Percentiles rank a stretch among this genome's conserved stretches.
phyloP scores from a whole-genome alignment of 495 filamentous ascomycete species.

The Xylaria cubensis region DNA sequence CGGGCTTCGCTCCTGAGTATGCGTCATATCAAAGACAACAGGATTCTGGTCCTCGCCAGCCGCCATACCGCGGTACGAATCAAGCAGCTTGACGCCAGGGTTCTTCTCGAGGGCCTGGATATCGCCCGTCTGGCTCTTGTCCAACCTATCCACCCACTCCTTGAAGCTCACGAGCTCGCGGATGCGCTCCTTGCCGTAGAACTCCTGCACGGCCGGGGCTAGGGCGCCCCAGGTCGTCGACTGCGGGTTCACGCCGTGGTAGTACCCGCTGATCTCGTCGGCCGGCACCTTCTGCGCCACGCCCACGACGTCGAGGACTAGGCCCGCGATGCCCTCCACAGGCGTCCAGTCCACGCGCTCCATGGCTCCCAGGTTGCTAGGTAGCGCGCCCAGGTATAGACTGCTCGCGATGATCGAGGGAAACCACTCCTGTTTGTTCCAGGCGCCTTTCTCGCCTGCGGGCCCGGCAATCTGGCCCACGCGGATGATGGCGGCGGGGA shows the following conservation, averaged over 20 bases:
- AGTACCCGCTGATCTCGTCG: slow-evolving; percentile 48
- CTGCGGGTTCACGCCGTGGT: slow-evolving; percentile 57
- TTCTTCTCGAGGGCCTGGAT: slow-evolving; percentile 45
- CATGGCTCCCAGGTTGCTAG: slow-evolving; percentile 46
- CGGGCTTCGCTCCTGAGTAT: slow-evolving; percentile 41
- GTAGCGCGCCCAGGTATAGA: slow-evolving; percentile 50
- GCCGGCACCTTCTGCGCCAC: slow-evolving; percentile 35
- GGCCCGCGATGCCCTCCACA: slow-evolving; percentile 50
- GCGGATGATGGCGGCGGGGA: slow-evolving; percentile 56
- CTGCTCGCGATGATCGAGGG: slow-evolving; percentile 57
- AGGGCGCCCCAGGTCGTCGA: slow-evolving; percentile 46
- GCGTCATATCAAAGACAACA: slow-evolving; percentile 42
- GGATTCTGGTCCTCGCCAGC: slow-evolving; percentile 25
- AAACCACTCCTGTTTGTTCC: slow-evolving; percentile 66
- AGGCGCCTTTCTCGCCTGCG: slow-evolving; percentile 47
- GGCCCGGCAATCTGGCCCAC: slow-evolving; percentile 67
- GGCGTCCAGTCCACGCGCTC: slow-evolving; percentile 63
- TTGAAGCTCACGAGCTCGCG: slow-evolving; percentile 43
- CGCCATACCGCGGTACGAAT: slow-evolving; percentile 46
- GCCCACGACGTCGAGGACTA: slow-evolving; percentile 47
- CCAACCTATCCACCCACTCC: slow-evolving; percentile 52
- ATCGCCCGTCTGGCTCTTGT: slow-evolving; percentile 39
- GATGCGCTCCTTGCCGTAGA: slow-evolving; percentile 45
- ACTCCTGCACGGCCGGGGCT: slow-evolving; percentile 42
- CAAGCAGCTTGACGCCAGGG: slow-evolving; percentile 54